Evolutionary conservation across 257 asterid genomes (phyloP).

Genomic region (Solanum chilense): DNA sequence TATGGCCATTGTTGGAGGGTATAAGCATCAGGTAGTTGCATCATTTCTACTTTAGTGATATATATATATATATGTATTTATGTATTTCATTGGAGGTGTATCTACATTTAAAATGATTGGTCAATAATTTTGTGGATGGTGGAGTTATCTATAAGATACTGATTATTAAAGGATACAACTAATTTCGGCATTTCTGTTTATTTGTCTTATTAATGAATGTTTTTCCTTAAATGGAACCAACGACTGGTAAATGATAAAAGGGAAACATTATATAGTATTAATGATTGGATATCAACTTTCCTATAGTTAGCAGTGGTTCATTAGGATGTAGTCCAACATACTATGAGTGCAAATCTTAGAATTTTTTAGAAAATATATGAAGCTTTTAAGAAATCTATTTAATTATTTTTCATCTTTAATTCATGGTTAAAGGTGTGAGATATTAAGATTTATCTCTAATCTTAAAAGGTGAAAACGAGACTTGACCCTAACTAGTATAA

Average conservation of each 20-base stretch:
- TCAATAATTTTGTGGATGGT: not conserved
- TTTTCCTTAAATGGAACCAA: not conserved
- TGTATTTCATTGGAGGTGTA: not conserved
- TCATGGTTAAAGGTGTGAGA: not conserved
- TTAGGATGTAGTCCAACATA: too few relatives aligned
- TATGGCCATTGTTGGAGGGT: not conserved
- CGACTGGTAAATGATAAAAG: not conserved
- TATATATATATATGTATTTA: too few relatives aligned
- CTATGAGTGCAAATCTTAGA: not conserved
- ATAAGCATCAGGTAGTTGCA: not conserved
- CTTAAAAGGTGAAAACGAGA: not conserved
- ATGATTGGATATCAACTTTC: too few relatives aligned
- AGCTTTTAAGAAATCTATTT: not conserved
- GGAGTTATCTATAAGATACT: not conserved
- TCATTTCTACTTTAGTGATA: not conserved
- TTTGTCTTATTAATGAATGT: too few relatives aligned
- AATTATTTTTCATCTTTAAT: not conserved
- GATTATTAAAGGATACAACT: too few relatives aligned
- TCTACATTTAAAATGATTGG: not conserved
- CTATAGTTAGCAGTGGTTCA: not conserved
- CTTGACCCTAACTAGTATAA: not conserved
- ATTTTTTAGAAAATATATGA: not conserved
- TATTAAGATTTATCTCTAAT: not conserved
- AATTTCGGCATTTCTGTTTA: too few relatives aligned
- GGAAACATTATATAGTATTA: too few relatives aligned